phyloP scores from a whole-genome alignment of 2,329 filamentous ascomycete genomes.

The Fusarium sp. region DNA sequence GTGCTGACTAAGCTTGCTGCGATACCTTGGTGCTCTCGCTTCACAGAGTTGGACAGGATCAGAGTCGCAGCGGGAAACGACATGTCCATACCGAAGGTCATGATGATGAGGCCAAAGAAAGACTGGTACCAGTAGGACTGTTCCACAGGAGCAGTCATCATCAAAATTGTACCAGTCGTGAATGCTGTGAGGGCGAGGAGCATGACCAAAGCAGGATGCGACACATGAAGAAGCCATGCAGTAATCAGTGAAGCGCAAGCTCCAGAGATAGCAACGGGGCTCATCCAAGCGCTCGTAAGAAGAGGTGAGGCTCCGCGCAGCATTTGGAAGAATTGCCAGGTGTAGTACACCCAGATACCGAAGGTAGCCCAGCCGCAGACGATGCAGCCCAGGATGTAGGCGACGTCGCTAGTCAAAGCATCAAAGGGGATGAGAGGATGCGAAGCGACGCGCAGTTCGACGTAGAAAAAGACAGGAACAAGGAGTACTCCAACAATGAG shows the following conservation, averaged over 20 bases:
- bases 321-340: slow-evolving; percentile 60
- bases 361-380: slow-evolving; percentile 65
- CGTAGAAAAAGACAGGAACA: slow-evolving; percentile 63
- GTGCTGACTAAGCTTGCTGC: slow-evolving; percentile 68
- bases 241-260: slow-evolving; percentile 56
- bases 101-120: slow-evolving; percentile 67
- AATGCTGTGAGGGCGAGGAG: slow-evolving; percentile 56
- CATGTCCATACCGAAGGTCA: slow-evolving; percentile 72
- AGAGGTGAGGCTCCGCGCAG: slow-evolving; percentile 55
- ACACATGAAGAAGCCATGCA: slow-evolving; percentile 52
- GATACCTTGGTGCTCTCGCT: slow-evolving; percentile 57
- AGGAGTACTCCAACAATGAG: slow-evolving; percentile 67
- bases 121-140: slow-evolving; percentile 73
- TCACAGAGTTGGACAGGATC: slow-evolving; percentile 64
- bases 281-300: slow-evolving; percentile 55
- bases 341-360: slow-evolving; percentile 64
- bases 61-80: slow-evolving; percentile 70
- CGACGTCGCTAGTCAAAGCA: slow-evolving; percentile 55
- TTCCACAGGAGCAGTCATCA: slow-evolving; percentile 58
- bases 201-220: slow-evolving; percentile 52
- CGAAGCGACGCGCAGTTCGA: slow-evolving; percentile 60
- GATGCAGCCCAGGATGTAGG: slow-evolving; percentile 67
- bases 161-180: slow-evolving; percentile 54
- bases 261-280: slow-evolving; percentile 56
- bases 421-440: slow-evolving; percentile 67